Evolutionary conservation across 169 alveolate species (phyloP), one percentile per base, ranked within the genome.

Genomic region (Plasmodium vivax): DNA sequence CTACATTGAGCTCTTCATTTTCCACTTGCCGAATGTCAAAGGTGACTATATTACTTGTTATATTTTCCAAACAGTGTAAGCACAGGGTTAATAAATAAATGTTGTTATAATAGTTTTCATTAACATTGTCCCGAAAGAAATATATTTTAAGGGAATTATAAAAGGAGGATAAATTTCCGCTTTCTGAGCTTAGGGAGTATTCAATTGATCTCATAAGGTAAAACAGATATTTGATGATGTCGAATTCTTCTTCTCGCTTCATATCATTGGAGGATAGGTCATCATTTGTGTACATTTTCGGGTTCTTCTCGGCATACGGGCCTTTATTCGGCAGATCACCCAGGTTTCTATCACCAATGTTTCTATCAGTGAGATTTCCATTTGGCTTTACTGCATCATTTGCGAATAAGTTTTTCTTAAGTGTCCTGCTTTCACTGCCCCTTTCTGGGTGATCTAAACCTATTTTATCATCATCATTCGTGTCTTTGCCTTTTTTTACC

Each of bases 1-100:
- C 62, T 23, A 32, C 58, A 27, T 88, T 79, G 14, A 92, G 75
- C 32, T 81, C 85, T 34, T 92, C 95, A 92, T 92, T 43, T 82
- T 82, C 95, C 36, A 58, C 14, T 14, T 92, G 92, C 56, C 80
- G 82, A 71, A 92, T 92, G 38, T 92, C 92, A 73, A 92, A 92
- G 23, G 85, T 92, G 38, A 82, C 92, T 38, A 92, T 92, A 72
- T 92, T 92, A 51, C 95, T 92, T 30, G 87, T 92, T 72, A 92
- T 82, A 92, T 92, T 71, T 92, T 92, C 95, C 58, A 92, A n/a
- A 92, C 92, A 92, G 23, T 92, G 95, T 54, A 92, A 92, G 75
- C 95, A 92, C 41, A 92, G 75, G 43, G 85, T 92, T 82, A 92
- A 82, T 82, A 92, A 82, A 82, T 92, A 92, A 51, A 92, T 92